Evolutionary conservation across 768 basidiomycete genomes (phyloP).

Genomic region (Pulveroboletus sp.): DNA sequence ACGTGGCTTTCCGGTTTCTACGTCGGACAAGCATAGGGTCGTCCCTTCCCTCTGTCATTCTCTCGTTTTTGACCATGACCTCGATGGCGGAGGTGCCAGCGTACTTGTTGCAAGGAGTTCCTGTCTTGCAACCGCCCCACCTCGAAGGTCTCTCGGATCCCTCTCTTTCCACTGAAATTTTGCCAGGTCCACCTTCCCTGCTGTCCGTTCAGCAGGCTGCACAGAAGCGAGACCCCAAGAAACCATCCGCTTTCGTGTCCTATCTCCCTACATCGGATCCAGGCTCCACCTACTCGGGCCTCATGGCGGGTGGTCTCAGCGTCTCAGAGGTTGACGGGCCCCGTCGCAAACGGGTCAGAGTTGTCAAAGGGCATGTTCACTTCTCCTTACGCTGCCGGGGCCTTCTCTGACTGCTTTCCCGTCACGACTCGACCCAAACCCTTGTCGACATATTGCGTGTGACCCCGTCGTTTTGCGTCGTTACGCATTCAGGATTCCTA

Average conservation of each 20-base stretch:
- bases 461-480: conserved; percentile 11
- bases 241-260: conserved; percentile 62
- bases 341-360: conserved; percentile 66
- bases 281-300: conserved; percentile 81
- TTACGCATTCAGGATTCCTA: conserved; percentile 41
- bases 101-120: conserved; percentile 68
- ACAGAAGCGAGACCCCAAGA: conserved; percentile 77
- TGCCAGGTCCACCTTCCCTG: conserved; percentile 81
- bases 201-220: conserved; percentile 64
- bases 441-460: conserved; percentile 22
- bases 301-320: conserved; percentile 61
- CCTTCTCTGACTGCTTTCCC: conserved; percentile 22
- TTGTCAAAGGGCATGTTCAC: conserved; percentile 64
- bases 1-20: conserved; percentile 16
- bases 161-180: conserved; percentile 81
- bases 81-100: conserved; percentile 65
- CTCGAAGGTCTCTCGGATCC: conserved; percentile 69
- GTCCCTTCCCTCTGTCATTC: conserved; percentile 16
- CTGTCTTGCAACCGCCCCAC: conserved; percentile 71
- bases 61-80: conserved; percentile 49
- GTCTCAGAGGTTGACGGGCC: conserved; percentile 56
- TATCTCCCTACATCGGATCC: conserved; percentile 84
- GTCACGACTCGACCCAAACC: conserved; percentile 24
- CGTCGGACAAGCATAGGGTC: conserved; percentile 14
- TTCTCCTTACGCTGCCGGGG: conserved; percentile 21